Evolutionary conservation across 108 stramenopile genomes (phyloP).

Genomic region (Nitzschia inconspicua): DNA sequence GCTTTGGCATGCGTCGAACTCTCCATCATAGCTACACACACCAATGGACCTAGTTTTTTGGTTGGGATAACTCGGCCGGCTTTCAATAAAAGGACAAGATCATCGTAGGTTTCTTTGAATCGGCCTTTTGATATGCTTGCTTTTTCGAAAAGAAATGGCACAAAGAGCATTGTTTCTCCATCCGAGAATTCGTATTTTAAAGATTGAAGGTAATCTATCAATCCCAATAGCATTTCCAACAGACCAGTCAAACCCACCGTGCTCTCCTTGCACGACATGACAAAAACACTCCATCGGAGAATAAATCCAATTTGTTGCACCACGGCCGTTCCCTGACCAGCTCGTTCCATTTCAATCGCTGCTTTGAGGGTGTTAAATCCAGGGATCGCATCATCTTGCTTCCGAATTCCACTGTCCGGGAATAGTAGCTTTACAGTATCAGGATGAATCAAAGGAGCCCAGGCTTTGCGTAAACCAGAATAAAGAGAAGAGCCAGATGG

Average conservation of each 20-base stretch:
- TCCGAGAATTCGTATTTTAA: constrained; percentile 56
- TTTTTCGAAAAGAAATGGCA: constrained; percentile 79
- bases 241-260: constrained; percentile 69
- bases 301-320: constrained; percentile 70
- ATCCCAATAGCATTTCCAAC: constrained; percentile 43
- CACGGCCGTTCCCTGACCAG: constrained; percentile 37
- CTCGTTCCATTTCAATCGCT: constrained; percentile 51
- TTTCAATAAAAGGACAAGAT: constrained; percentile 43
- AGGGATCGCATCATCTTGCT: constrained; percentile 67
- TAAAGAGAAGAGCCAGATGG: constrained; percentile 36
- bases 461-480: constrained; percentile 55
- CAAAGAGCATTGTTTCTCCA: constrained; percentile 50
- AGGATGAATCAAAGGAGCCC: constrained; percentile 48
- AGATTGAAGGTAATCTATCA: constrained; percentile 34
- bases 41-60: constrained; percentile 55
- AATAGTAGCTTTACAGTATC: constrained; percentile 49
- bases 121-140: constrained; percentile 70
- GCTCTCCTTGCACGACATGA: constrained; percentile 66
- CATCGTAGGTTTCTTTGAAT: constrained; percentile 50
- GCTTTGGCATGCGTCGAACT: constrained; percentile 58
- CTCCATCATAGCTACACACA: constrained; percentile 72
- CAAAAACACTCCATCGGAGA: constrained; percentile 69
- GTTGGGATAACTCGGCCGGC: constrained; percentile 38
- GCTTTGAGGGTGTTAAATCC: constrained; percentile 61
- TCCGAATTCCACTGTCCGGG: constrained; percentile 59